These are phyloP conservation scores for Hordeum vulgare DNA, from an alignment of 176 grass and related monocot species.

Conservation along the genomic window MorexV3_pseudomolecules_assembly NC_058524.1:445282340-445282839, in stretches of 20 bases:
- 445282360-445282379: constrained; percentile 43
- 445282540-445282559: constrained; percentile 97
- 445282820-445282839: not conserved
- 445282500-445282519: constrained; percentile 89
- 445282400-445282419: constrained; percentile 79
- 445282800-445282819: not conserved
- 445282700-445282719: constrained; percentile 76
- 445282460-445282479: constrained; percentile 67
- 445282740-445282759: constrained; percentile 28
- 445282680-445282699: constrained; percentile 72
- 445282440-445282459: constrained; percentile 65
- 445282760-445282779: not conserved
- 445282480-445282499: constrained; percentile 33
- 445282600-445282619: constrained; percentile 77
- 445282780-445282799: no score
- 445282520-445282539: constrained; percentile 92
- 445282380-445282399: constrained; percentile 79
- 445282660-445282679: constrained; percentile 72
- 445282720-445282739: constrained; percentile 78
- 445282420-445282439: constrained; percentile 60
- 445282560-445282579: constrained; percentile 73
- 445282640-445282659: constrained; percentile 87
- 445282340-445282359: constrained; percentile 55
- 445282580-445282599: constrained; percentile 78
- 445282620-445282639: constrained; percentile 49